Base-by-base conservation (phyloP, 2,329 filamentous ascomycete genomes). In the Fusarium domesticum region DNA sequence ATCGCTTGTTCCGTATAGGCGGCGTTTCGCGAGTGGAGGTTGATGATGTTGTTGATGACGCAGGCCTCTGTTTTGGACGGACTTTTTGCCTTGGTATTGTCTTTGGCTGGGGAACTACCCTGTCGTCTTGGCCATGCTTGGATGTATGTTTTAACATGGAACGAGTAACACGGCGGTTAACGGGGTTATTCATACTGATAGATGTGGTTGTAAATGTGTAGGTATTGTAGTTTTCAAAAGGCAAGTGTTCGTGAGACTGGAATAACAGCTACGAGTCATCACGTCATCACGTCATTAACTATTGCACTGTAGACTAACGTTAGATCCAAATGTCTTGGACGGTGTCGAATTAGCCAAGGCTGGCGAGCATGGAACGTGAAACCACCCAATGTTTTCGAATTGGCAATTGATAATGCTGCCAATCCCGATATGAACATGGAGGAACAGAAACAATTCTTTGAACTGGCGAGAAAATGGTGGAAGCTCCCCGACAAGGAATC, bases 331-430 rank as follows among this genome's bases (percentile, higher is more conserved):
- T n/a, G n/a, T n/a, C n/a, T n/a, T n/a, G n/a, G n/a, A n/a, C n/a
- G n/a, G n/a, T n/a, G n/a, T n/a, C n/a, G n/a, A n/a, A n/a, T n/a
- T n/a, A n/a, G n/a, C n/a, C n/a, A 25, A 3, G 53, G 52, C 6
- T 56, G 53, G 53, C 45, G 48, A 6, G 1, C 34, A 1, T 43
- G 51, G 45, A 16, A 11, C 15, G 17, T 38, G 4, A 6, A n/a
- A 2, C 3, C 14, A 14, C 18, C 23, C 1, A n/a, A 20, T 1
- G 2, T 17, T 4, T 36, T 39, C 17, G 1, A 3, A 6, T 18
- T 46, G 14, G 18, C 35, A 0, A 19, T 32, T 1, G 28, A 6
- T 3, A 5, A 15, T 1, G 16, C 44, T 4, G 25, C 28, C 2
- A 39, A 31, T 11, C 6, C 10, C 1, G 4, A 6, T 3, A 20